phyloP scores from a whole-genome alignment of 306 rosid genomes.

The Dalbergia cochinchinensis region DNA sequence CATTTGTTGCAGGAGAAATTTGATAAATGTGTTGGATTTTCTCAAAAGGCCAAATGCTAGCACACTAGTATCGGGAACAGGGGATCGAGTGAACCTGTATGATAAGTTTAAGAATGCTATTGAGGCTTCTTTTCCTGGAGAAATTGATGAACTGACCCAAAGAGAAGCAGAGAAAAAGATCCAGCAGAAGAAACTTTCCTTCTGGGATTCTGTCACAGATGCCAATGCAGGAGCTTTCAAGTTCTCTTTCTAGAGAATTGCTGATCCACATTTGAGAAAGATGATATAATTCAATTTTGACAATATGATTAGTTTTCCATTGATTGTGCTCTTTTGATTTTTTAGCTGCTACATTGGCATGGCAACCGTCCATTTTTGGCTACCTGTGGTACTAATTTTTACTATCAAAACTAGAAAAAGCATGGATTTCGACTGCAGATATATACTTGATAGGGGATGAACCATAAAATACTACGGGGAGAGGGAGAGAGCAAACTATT shows the following conservation, averaged over 20 bases:
- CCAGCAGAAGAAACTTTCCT: constrained; percentile 62
- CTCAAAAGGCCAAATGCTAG: constrained; percentile 86
- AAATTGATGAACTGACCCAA: constrained; percentile 62
- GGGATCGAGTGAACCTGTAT: constrained; percentile 83
- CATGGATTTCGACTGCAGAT: constrained; percentile 6
- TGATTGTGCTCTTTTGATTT: constrained; percentile 4
- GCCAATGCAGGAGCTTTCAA: constrained; percentile 81
- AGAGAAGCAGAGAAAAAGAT: constrained; percentile 73
- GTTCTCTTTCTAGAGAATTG: constrained; percentile 73
- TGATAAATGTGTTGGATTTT: constrained; percentile 87
- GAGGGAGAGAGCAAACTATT: neutral
- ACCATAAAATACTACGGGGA: neutral
- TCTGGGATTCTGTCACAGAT: constrained; percentile 87
- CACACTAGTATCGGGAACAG: constrained; percentile 85
- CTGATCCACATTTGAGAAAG: constrained; percentile 26
- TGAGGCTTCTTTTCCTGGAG: constrained; percentile 79
- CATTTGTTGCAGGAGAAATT: constrained; percentile 76
- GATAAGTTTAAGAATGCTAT: constrained; percentile 81
- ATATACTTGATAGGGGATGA: neutral
- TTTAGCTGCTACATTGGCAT: neutral
- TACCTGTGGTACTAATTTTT: constrained; percentile 1
- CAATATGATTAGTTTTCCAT: constrained; percentile 38
- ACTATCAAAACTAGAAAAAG: neutral
- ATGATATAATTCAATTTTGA: constrained; percentile 40
- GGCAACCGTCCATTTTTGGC: neutral